These are phyloP conservation scores for Cyberlindnera lachancei DNA, from an alignment of 805 yeast genomes.

Conservation along the genomic window DNA sequence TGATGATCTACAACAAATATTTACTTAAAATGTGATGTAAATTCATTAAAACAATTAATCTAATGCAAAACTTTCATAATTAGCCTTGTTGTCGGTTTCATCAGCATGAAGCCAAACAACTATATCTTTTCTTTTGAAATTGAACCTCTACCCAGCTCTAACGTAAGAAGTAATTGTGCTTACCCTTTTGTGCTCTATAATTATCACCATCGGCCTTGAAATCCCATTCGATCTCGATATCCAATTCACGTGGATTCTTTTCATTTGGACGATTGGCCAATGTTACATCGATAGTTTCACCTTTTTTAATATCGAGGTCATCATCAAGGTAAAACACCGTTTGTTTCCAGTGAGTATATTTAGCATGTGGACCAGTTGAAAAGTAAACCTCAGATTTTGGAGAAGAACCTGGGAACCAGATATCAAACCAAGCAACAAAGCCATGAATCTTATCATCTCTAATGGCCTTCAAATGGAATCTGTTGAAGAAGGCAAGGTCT, in stretches of 20 bases:
- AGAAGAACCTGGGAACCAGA: constrained; percentile 65
- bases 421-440: constrained; percentile 89
- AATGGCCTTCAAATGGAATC: constrained; percentile 66
- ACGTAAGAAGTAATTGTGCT: constrained; percentile 66
- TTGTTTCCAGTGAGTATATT: constrained; percentile 98
- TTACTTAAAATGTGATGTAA: too few relatives aligned
- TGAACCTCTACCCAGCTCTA: too few relatives aligned
- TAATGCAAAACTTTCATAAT: too few relatives aligned
- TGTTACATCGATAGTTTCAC: constrained; percentile 67
- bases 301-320: constrained; percentile 67
- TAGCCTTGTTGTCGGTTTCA: too few relatives aligned
- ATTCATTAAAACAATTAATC: too few relatives aligned
- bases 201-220: constrained; percentile 37
- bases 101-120: too few relatives aligned
- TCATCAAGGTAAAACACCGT: constrained; percentile 86
- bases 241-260: constrained; percentile 82
- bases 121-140: too few relatives aligned
- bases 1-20: too few relatives aligned
- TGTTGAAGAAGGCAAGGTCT: constrained; percentile 66
- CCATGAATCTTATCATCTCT: constrained; percentile 85
- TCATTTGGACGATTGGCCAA: constrained; percentile 72
- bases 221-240: constrained; percentile 56
- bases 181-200: constrained; percentile 49
- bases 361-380: constrained; percentile 91
- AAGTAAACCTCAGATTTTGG: constrained; percentile 56